Conservation (phyloP, 2,329 filamentous ascomycete species). For the Alternaria dauci region DNA sequence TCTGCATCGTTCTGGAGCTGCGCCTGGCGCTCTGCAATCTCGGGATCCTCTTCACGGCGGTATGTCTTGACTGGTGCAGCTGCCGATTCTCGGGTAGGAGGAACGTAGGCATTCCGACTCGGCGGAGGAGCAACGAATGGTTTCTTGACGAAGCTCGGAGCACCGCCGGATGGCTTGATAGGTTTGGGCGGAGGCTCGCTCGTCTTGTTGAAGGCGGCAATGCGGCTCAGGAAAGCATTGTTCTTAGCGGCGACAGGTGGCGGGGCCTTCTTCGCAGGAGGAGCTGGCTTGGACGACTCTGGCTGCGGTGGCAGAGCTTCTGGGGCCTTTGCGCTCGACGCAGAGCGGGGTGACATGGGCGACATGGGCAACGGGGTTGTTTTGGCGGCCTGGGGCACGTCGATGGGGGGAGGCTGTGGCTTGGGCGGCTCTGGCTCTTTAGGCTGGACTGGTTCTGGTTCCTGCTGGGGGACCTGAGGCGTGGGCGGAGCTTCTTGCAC, state of each 20-base stretch:
- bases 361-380: slow-evolving; percentile 36
- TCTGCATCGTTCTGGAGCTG: slow-evolving; percentile 73
- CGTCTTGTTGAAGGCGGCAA: slow-evolving; percentile 95
- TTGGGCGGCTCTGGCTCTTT: slow-evolving; percentile 48
- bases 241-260: slow-evolving; percentile 79
- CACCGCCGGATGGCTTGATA: slow-evolving; percentile 75
- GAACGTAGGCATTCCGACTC: slow-evolving; percentile 88
- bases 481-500: slow-evolving; percentile 39
- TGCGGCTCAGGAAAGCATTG: slow-evolving; percentile 90
- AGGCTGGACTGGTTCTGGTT: slow-evolving; percentile 29
- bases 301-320: slow-evolving; percentile 37
- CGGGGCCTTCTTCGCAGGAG: slow-evolving; percentile 63
- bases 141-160: slow-evolving; percentile 86
- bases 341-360: slow-evolving; percentile 41
- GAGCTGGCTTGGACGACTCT: slow-evolving; percentile 52
- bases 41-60: slow-evolving; percentile 84
- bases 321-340: slow-evolving; percentile 30
- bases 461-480: slow-evolving; percentile 42
- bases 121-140: slow-evolving; percentile 95
- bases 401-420: slow-evolving; percentile 49
- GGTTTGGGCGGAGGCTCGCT: slow-evolving; percentile 86
- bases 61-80: slow-evolving; percentile 78
- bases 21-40: slow-evolving; percentile 67
- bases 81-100: slow-evolving; percentile 74
- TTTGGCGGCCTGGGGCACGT: slow-evolving; percentile 37